Base-by-base conservation (phyloP, 78 protist genomes). In the Pelomyxa schiedti region DNA sequence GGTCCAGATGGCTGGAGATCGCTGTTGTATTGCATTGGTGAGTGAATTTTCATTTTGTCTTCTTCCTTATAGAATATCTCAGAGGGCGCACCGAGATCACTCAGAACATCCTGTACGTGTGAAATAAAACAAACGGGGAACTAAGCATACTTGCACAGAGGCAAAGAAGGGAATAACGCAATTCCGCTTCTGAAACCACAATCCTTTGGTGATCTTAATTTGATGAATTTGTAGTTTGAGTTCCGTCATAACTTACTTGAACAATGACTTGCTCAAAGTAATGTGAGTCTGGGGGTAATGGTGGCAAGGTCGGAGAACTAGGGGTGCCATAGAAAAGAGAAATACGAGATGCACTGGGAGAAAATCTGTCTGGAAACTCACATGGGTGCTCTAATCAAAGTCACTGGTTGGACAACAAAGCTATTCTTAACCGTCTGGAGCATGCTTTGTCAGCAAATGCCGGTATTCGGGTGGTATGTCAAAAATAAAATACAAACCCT, bases 331-430 rank as follows among this genome's bases (percentile, higher is more conserved):
- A 39, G 58, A 86, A 86, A 24, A 84, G 24, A 26, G 76, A 76
- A 1, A 89, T 37, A 32, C 81, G 76, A 4, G 71, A 47, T 2
- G 86, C 89, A 0, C 74, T 3, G 0, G 93, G 90, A 28, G 90
- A 81, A 5, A 83, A 69, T 1, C 93, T 86, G 30, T 89, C 90
- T 0, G 90, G 93, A 41, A 89, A 72, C 29, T 85, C 88, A 1
- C 81, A 75, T 3, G 87, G 87, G 36, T 26, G 73, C 58, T 47
- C 58, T 30, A 16, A 47, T 16, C 58, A 47, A 16, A 16, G 16
- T 16, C 58, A 16, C 32, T 47, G 32, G 58, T 47, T 16, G 32
- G 58, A 16, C 58, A 16, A 16, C 16, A 16, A 16, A 16, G 58
- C 32, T 47, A 47, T 16, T 47, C 32, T 16, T 47, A 16, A 16